Evolutionary conservation across 768 basidiomycete genomes (phyloP).

Genomic region (Xerocomus potaroensis): DNA sequence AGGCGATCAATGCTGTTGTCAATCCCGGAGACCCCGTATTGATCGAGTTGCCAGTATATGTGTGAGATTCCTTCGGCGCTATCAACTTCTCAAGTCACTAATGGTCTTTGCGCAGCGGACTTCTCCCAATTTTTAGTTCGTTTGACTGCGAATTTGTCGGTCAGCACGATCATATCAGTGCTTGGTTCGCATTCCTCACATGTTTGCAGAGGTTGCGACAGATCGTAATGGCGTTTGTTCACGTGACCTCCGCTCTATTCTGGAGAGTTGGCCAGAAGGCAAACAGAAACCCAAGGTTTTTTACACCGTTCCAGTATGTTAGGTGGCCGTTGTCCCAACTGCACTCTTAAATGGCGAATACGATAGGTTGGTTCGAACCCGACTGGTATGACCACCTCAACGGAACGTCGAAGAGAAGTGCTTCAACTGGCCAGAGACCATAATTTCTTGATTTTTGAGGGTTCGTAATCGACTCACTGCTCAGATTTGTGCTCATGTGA

Average conservation of each 20-base stretch:
- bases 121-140: slow-evolving; percentile 56
- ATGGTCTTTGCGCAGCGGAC: slow-evolving; percentile 41
- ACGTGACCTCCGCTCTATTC: slow-evolving; percentile 51
- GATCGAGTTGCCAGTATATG: slow-evolving; percentile 79
- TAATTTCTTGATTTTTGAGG: slow-evolving; percentile 82
- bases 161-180: slow-evolving; percentile 21
- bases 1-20: slow-evolving; percentile 72
- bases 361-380: slow-evolving; percentile 83
- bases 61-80: slow-evolving; percentile 38
- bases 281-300: slow-evolving; percentile 73
- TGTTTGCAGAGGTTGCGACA: slow-evolving; percentile 62
- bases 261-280: slow-evolving; percentile 70
- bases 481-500: background rate
- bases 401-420: slow-evolving; percentile 66
- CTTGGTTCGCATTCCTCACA: slow-evolving; percentile 3
- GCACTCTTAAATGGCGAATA: background rate
- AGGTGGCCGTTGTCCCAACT: slow-evolving; percentile 2
- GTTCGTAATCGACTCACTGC: slow-evolving; percentile 31
- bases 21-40: slow-evolving; percentile 78
- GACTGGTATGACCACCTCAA: slow-evolving; percentile 71
- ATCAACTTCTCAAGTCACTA: slow-evolving; percentile 10
- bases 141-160: slow-evolving; percentile 58
- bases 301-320: slow-evolving; percentile 72
- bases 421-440: slow-evolving; percentile 70
- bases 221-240: slow-evolving; percentile 70